Base-by-base conservation (phyloP, 2,329 filamentous ascomycete genomes). In the Didymella keratinophila region DNA sequence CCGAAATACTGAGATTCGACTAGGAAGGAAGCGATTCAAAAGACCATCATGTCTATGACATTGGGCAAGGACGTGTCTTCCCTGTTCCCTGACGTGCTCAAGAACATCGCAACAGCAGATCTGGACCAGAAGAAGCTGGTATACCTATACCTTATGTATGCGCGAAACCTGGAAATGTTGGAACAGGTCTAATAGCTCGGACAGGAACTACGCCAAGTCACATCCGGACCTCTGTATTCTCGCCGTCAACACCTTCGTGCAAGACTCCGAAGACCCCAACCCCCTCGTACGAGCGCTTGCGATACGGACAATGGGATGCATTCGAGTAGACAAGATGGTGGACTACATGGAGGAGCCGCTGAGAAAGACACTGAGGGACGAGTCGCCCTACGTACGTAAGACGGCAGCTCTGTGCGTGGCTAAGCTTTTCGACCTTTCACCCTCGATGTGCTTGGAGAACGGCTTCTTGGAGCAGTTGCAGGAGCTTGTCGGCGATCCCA, bases 21-120 rank as follows among this genome's bases (percentile, higher is more conserved):
- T 62, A 87, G 93, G 73, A 99, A 99, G 80, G 95, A 99, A 83
- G 91, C 95, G 23, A 99, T 99, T 70, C 95, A 99, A 78, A 98
- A 97, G 85, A 99, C 95, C 65, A 99, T 99, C 81, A 98, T 98
- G 93, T 93, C 95, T 76, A 99, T 99, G 95, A 99, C 95, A 1
- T 79, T 99, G 70, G 95, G 95, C 78, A 99, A 99, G 80, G 95
- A 99, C 80, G 95, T 99, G 60, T 99, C 95, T 52, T 91, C 93
- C 56, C 83, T 99, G 64, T 99, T 99, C 77, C 95, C 95, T 2
- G 95, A 99, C 76, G 95, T 99, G 32, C 83, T 99, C 65, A 99
- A 99, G 85, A 99, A 99, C 75, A 99, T 99, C 78, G 95, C 95
- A 58, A 99, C 95, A 1, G 83, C 81, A 44, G 95, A 99, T 74